Evolutionary conservation across 805 yeast species (phyloP).

Genomic region (Starmerella khaoyaiensis): DNA sequence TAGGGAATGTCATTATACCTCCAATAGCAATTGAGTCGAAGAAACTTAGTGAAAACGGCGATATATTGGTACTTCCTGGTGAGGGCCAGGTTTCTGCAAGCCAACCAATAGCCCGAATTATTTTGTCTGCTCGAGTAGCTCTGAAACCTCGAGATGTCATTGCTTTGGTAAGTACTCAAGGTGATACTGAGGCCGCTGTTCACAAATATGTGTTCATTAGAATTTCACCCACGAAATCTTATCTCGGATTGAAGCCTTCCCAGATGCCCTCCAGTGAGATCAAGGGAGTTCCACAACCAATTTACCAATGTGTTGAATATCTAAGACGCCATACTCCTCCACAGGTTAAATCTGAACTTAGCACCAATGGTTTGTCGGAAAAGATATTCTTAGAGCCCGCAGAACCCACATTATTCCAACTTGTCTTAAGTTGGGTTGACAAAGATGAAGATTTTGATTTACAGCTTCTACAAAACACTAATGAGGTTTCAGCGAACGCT

Average conservation of each 20-base stretch:
- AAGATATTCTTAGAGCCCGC: conserved; percentile 19
- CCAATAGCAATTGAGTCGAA: neutral
- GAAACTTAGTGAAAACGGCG: neutral
- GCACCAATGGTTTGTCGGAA: no score
- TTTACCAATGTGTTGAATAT: conserved; percentile 28
- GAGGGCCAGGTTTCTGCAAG: conserved; percentile 8
- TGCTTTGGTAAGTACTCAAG: conserved; percentile 9
- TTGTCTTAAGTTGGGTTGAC: conserved; percentile 29
- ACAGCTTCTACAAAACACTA: conserved; percentile 24
- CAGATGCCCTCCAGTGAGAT: conserved; percentile 6
- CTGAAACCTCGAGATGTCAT: conserved; percentile 14
- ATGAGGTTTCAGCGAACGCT: conserved; percentile 24
- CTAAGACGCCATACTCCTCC: no score
- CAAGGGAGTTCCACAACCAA: conserved; percentile 26
- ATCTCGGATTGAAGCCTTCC: conserved; percentile 27
- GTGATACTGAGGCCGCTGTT: conserved; percentile 3
- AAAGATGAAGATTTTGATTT: conserved; percentile 24
- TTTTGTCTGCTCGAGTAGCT: conserved; percentile 7
- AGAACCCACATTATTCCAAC: conserved; percentile 17
- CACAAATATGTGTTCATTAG: conserved; percentile 19
- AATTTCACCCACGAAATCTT: conserved; percentile 24
- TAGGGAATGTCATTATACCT: neutral
- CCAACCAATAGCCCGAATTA: conserved; percentile 5
- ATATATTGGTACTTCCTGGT: conserved; percentile 8
- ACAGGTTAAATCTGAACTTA: no score